phyloP scores from a whole-genome alignment of 202 grass and related monocot species.

The Panicum hallii region DNA sequence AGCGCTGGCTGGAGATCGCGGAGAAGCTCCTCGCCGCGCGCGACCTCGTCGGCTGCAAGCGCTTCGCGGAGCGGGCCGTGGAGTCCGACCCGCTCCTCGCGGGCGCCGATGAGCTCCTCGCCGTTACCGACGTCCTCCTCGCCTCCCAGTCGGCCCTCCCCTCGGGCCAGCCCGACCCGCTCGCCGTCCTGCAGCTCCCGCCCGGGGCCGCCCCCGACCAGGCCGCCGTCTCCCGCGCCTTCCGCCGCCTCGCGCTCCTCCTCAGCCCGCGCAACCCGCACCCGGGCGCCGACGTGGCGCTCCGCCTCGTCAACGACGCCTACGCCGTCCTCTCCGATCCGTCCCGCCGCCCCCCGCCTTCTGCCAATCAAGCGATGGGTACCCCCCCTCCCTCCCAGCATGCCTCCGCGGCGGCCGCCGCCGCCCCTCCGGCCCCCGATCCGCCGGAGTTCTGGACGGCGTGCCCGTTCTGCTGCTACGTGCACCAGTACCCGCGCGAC shows the following conservation, averaged over 20 bases:
- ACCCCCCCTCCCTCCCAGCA: conserved; percentile 27
- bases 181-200: conserved; percentile 58
- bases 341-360: conserved; percentile 29
- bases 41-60: conserved; percentile 92
- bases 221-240: conserved; percentile 62
- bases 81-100: conserved; percentile 82
- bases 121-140: conserved; percentile 85
- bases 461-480: conserved; percentile 86
- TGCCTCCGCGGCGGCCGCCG: conserved; percentile 13
- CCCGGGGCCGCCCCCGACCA: conserved; percentile 38
- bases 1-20: conserved; percentile 78
- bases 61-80: conserved; percentile 79
- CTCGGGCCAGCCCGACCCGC: conserved; percentile 43
- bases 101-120: conserved; percentile 84
- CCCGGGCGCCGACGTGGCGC: conserved; percentile 74
- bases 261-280: conserved; percentile 60
- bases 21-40: conserved; percentile 75
- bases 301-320: conserved; percentile 74
- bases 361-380: conserved; percentile 11
- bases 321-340: conserved; percentile 72
- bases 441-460: conserved; percentile 74
- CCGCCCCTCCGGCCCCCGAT: not conserved
- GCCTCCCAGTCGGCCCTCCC: conserved; percentile 63
- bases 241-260: conserved; percentile 83
- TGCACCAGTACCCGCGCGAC: conserved; percentile 74